phyloP scores from a whole-genome alignment of 169 alveolate genomes.

The Babesia bovis region DNA sequence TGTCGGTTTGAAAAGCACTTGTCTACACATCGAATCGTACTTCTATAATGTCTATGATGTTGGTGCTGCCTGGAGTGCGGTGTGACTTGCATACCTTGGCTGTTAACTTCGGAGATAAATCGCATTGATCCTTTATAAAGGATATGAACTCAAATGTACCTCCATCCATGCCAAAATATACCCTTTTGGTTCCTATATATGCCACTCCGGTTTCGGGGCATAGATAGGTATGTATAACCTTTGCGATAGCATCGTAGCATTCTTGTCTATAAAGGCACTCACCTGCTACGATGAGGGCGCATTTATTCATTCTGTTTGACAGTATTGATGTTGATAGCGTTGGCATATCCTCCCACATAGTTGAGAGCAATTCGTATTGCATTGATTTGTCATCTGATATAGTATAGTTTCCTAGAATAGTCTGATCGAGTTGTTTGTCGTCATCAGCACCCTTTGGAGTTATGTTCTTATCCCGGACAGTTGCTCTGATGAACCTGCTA shows the following conservation, averaged over 20 bases:
- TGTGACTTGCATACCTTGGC: constrained; percentile 27
- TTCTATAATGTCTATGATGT: constrained; percentile 47
- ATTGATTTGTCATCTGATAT: background rate
- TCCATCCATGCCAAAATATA: constrained; percentile 66
- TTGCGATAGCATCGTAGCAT: constrained; percentile 33
- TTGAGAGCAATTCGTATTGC: background rate
- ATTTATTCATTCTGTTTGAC: background rate
- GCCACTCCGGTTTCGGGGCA: constrained; percentile 40
- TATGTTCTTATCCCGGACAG: background rate
- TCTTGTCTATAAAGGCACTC: constrained; percentile 63
- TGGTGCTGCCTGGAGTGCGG: constrained; percentile 32
- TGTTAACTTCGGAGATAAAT: background rate
- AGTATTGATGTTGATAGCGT: background rate
- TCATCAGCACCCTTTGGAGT: background rate
- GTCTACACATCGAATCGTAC: too few species aligned
- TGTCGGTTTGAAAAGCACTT: too few species aligned
- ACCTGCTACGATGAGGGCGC: constrained; percentile 39
- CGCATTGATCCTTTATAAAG: background rate
- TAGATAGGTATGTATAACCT: constrained; percentile 17
- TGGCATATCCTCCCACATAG: constrained; percentile 43
- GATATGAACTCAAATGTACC: constrained; percentile 56
- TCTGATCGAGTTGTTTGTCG: background rate
- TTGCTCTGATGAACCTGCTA: background rate
- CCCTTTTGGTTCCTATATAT: constrained; percentile 61
- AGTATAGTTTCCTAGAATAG: background rate